phyloP scores from a whole-genome alignment of 257 asterid species.

The Solanum appendiculatum region DNA sequence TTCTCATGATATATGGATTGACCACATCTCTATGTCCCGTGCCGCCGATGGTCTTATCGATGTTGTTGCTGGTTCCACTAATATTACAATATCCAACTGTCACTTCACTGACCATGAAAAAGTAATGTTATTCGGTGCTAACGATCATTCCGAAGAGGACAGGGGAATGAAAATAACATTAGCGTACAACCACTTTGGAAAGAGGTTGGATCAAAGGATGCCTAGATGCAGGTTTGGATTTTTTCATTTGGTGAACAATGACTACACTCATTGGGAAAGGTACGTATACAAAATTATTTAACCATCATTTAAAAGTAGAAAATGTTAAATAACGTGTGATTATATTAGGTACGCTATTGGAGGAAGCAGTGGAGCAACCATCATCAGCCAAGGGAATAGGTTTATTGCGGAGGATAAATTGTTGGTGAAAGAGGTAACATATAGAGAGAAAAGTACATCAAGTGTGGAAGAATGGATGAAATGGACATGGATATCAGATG shows the following conservation, averaged over 20 bases:
- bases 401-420: not conserved
- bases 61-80: constrained; percentile 19
- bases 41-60: constrained; percentile 26
- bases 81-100: constrained; percentile 20
- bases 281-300: not conserved
- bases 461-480: not conserved
- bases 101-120: constrained; percentile 32
- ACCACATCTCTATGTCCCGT: constrained; percentile 21
- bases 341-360: constrained; percentile 3
- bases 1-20: constrained; percentile 17
- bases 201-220: constrained; percentile 30
- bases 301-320: too few species aligned
- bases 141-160: constrained; percentile 7
- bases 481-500: constrained; percentile 2
- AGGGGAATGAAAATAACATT: constrained; percentile 18
- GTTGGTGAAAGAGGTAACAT: constrained; percentile 2
- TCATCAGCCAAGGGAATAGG: not conserved
- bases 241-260: constrained; percentile 29
- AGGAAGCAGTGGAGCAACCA: not conserved
- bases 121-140: constrained; percentile 20
- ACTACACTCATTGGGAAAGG: constrained; percentile 35
- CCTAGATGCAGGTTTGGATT: constrained; percentile 26
- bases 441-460: not conserved
- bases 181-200: constrained; percentile 26
- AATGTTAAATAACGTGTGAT: too few species aligned